Evolutionary conservation across 1,284 basidiomycete genomes (phyloP).

Genomic region (Cutaneotrichosporon sp.): DNA sequence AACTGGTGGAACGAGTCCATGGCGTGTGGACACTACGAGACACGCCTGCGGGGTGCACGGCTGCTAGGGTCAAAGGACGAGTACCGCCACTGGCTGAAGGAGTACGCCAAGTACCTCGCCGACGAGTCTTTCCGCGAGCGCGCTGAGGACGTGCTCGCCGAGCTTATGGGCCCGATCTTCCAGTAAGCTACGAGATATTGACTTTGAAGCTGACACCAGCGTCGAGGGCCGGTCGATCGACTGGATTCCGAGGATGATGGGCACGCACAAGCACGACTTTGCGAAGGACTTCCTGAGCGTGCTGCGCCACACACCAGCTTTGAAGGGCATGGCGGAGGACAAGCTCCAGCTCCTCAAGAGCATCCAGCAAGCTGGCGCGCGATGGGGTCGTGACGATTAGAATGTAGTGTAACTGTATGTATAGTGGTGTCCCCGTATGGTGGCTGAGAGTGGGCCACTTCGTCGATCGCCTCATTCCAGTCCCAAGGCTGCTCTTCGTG

Average conservation of each 20-base stretch:
- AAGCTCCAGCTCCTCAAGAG: conserved; percentile 16
- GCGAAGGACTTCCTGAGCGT: conserved; percentile 16
- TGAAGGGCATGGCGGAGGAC: conserved; percentile 17
- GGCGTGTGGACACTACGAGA: conserved; percentile 80
- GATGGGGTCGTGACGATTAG: conserved; percentile 2
- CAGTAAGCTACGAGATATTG: conserved; percentile 59
- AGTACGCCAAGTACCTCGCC: conserved; percentile 77
- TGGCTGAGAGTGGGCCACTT: not conserved
- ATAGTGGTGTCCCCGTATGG: not conserved
- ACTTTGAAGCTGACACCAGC: conserved; percentile 14
- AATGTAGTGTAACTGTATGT: not conserved
- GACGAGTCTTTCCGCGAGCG: conserved; percentile 81
- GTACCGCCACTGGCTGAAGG: conserved; percentile 69
- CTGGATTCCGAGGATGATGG: conserved; percentile 21
- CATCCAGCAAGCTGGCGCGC: conserved; percentile 6
- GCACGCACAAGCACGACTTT: conserved; percentile 23
- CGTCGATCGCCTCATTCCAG: not conserved
- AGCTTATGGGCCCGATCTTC: conserved; percentile 81
- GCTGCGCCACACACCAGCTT: conserved; percentile 17
- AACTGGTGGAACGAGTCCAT: conserved; percentile 75
- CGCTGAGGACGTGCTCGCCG: conserved; percentile 81
- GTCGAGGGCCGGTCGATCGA: conserved; percentile 3
- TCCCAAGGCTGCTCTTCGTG: not conserved
- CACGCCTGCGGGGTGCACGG: conserved; percentile 67
- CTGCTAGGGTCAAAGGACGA: conserved; percentile 75